Percentiles rank a stretch among this genome's conserved stretches.
Evolutionary conservation across 2,329 filamentous ascomycete genomes (phyloP).

Genomic region (Aaosphaeria arxii): DNA sequence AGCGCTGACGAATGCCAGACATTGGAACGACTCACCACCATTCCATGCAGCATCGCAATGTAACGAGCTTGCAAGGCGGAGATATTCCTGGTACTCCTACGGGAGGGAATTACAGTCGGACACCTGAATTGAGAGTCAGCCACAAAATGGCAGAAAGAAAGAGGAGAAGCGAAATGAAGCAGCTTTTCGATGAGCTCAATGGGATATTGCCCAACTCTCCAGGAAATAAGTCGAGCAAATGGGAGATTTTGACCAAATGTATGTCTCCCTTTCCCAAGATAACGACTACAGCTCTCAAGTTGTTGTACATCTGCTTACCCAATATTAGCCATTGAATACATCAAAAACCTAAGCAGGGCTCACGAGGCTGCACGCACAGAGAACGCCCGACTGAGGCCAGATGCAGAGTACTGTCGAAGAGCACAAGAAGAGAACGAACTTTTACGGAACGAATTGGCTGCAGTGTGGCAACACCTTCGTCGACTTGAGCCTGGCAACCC

Average conservation of each 20-base stretch:
- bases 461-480: constrained; percentile 46
- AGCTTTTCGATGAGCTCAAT: constrained; percentile 76
- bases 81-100: constrained; percentile 57
- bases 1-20: constrained; percentile 30
- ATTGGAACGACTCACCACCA: constrained; percentile 64
- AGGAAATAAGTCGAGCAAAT: constrained; percentile 82
- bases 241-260: constrained; percentile 87
- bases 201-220: constrained; percentile 77
- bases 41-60: constrained; percentile 69
- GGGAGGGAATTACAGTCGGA: constrained; percentile 75
- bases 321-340: constrained; percentile 49
- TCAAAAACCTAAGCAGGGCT: constrained; percentile 38
- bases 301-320: constrained; percentile 3
- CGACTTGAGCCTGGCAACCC: constrained; percentile 45
- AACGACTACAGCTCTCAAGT: neutral
- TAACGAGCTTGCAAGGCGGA: constrained; percentile 62
- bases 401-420: constrained; percentile 43
- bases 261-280: constrained; percentile 23
- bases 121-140: constrained; percentile 76
- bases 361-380: constrained; percentile 40
- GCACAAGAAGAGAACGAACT: constrained; percentile 47
- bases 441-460: constrained; percentile 45
- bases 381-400: constrained; percentile 41
- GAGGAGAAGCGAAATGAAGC: constrained; percentile 83
- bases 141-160: constrained; percentile 85